Percentiles rank a stretch among this genome's conserved stretches.
phyloP scores from a whole-genome alignment of 441 rosid species.

The Gossypium trilobum region DNA sequence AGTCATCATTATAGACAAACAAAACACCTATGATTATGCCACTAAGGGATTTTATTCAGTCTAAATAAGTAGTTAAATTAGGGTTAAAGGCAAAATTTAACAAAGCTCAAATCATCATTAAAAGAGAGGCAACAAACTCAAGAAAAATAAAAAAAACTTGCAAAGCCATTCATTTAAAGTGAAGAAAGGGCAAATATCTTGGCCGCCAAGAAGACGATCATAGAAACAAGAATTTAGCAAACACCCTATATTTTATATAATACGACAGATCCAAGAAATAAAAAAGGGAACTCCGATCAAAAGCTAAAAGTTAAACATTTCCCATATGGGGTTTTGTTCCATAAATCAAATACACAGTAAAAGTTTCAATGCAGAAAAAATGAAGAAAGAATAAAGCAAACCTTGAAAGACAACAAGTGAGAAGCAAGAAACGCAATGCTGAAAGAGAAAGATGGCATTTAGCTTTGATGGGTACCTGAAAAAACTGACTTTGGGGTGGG shows the following conservation, averaged over 20 bases:
- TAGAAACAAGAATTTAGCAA: neutral
- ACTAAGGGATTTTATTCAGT: neutral
- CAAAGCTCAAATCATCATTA: neutral
- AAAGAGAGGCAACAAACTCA: neutral
- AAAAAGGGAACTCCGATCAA: neutral
- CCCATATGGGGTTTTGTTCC: neutral
- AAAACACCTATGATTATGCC: neutral
- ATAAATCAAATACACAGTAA: neutral
- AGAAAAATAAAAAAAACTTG: neutral
- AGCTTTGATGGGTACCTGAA: neutral
- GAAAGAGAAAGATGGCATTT: neutral
- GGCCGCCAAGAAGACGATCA: neutral
- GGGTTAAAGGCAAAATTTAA: neutral
- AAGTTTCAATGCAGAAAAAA: neutral
- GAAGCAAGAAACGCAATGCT: slow-evolving; percentile 14
- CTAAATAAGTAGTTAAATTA: neutral
- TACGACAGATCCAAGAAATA: slow-evolving; percentile 10
- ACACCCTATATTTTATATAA: neutral
- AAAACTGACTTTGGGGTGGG: slow-evolving; percentile 4
- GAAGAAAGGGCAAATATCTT: neutral
- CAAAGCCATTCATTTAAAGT: too few species aligned
- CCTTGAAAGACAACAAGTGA: slow-evolving; percentile 20
- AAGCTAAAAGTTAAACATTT: neutral
- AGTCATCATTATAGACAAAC: neutral
- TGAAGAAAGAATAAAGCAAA: neutral